phyloP scores from a whole-genome alignment of 116 monocot species.

The Iris pallida region DNA sequence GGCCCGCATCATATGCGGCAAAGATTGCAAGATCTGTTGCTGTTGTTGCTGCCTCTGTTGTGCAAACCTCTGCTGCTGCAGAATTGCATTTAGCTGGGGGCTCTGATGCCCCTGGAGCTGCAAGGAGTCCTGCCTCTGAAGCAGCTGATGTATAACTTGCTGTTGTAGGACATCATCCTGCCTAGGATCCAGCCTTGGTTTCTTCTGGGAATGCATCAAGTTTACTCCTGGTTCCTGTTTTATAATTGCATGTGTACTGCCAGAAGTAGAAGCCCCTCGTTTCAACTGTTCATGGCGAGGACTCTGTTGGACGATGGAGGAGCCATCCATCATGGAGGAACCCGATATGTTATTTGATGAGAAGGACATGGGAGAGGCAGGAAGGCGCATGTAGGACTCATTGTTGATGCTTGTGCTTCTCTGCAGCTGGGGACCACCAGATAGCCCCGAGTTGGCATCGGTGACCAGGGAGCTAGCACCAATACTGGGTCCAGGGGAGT shows the following conservation, averaged over 20 bases:
- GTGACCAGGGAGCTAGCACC: constrained; percentile 54
- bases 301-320: constrained; percentile 54
- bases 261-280: constrained; percentile 31
- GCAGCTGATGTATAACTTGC: constrained; percentile 60
- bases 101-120: constrained; percentile 44
- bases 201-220: constrained; percentile 44
- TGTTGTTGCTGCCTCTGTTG: constrained; percentile 50
- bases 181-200: constrained; percentile 58
- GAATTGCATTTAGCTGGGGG: constrained; percentile 67
- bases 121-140: constrained; percentile 54
- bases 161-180: constrained; percentile 62
- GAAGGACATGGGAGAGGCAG: constrained; percentile 28
- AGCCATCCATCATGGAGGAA: constrained; percentile 53
- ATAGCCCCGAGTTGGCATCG: constrained; percentile 43
- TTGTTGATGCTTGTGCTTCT: constrained; percentile 34
- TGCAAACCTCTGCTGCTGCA: constrained; percentile 59
- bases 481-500: constrained; percentile 43
- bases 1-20: constrained; percentile 48
- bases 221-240: constrained; percentile 34
- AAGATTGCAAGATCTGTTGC: constrained; percentile 57
- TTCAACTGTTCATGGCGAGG: constrained; percentile 55
- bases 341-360: constrained; percentile 19
- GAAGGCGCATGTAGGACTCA: constrained; percentile 22
- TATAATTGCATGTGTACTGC: constrained; percentile 38
- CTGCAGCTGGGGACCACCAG: constrained; percentile 27